Evolutionary conservation across 2,329 filamentous ascomycete genomes (phyloP), one percentile per base, ranked within the genome.

Genomic region (Trichophyton simii): DNA sequence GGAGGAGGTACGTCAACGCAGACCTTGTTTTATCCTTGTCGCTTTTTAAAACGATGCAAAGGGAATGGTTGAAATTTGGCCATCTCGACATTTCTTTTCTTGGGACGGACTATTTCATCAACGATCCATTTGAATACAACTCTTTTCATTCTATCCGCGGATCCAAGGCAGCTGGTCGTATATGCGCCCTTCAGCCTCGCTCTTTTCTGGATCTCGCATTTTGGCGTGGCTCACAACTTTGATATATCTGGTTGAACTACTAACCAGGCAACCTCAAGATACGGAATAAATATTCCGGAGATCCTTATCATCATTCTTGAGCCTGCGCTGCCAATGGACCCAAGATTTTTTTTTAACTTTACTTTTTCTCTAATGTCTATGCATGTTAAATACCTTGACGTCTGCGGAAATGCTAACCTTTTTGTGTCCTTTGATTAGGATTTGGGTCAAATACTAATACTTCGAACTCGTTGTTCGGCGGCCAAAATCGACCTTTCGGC

Each of bases 1-100:
- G 68, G 67, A 67, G 67, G 67, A 67, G 67, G 67, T 69, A 68
- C 58, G 67, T 68, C 44, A 57, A 41, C 36, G 42, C 46, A 57
- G 22, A 60, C 46, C 46, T 60, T 34, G 31, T 46, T 48, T 36
- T 57, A 25, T 57, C 18, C 20, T 44, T 38, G 46, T 41, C 57
- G 28, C 28, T 31, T 38, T 55, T 55, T 38, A n/a, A 55, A 36
- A 55, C 28, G 13, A 18, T 18, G 13, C 15, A 20, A 55, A 36
- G 52, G 52, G 31, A 34, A 20, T 55, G 28, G 25, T 55, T 55
- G 13, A 36, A 38, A 34, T 36, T 55, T n/a, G 52, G 31, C 15
- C n/a, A 11, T 55, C 28, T 55, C 31, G 22, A 34, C 28, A 18
- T 36, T 34, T 55, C 25, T 34, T 20, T 54, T 36, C 52, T 55